Conservation (phyloP, 2,329 filamentous ascomycete species). For the Paraconiothyrium sp. region DNA sequence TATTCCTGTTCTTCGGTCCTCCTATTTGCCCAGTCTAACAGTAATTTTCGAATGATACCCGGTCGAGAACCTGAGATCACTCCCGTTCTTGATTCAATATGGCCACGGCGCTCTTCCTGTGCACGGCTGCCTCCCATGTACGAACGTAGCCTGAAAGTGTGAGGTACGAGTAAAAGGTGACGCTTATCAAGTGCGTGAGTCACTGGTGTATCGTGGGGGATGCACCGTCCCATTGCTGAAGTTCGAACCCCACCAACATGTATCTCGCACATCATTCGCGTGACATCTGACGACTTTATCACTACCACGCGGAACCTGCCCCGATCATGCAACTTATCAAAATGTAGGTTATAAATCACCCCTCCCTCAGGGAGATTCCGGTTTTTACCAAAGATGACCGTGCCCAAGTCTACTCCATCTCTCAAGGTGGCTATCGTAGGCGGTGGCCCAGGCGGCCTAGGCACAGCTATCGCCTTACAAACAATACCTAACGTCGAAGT, state of each 20-base stretch:
- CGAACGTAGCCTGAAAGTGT: no score
- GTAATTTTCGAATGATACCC: slow-evolving; percentile 2
- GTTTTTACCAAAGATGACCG: slow-evolving; percentile 17
- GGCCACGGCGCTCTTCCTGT: no score
- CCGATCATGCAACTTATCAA: neutral
- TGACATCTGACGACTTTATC: slow-evolving; percentile 28
- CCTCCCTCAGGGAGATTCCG: neutral
- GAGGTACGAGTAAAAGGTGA: no score
- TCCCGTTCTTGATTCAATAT: neutral
- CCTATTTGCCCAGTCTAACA: neutral
- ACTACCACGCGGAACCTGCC: slow-evolving; percentile 15
- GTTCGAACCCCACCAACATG: slow-evolving; percentile 3
- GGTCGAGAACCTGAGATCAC: neutral
- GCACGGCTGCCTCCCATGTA: no score
- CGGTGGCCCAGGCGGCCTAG: slow-evolving; percentile 52
- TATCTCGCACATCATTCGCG: slow-evolving; percentile 26
- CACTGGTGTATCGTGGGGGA: neutral
- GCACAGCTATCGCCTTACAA: slow-evolving; percentile 57
- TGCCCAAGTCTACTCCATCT: slow-evolving; percentile 12
- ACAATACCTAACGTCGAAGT: slow-evolving; percentile 54
- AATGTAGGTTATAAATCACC: neutral
- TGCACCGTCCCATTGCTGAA: neutral
- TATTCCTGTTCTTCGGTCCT: neutral
- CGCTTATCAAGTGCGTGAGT: neutral
- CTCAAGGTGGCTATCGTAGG: slow-evolving; percentile 52